A percentile compares a stretch with the other conserved stretches of the same genome.
These are phyloP conservation scores for Seminavis robusta DNA, from an alignment of 108 stramenopile genomes.

Conservation along the genomic window DNA sequence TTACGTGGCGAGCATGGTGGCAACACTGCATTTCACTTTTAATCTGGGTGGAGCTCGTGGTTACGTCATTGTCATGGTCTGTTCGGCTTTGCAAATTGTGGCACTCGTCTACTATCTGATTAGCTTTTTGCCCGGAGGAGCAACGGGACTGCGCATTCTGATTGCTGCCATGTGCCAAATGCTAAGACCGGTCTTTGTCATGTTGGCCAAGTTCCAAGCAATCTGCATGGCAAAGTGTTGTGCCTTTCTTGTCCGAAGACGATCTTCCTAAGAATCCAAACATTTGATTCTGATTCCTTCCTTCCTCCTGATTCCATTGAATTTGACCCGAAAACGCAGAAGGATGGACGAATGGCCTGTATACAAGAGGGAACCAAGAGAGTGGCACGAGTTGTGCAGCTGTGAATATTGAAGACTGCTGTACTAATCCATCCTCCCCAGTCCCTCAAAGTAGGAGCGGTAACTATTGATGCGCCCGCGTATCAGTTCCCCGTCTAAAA, in stretches of 20 bases:
- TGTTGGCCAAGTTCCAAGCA: conserved; percentile 64
- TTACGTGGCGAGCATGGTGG: conserved; percentile 74
- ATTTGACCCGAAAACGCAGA: too few species aligned
- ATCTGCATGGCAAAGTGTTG: conserved; percentile 48
- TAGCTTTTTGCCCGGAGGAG: conserved; percentile 87
- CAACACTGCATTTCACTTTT: conserved; percentile 75
- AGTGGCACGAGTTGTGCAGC: too few species aligned
- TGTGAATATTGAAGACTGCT: too few species aligned
- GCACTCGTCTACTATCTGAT: conserved; percentile 86
- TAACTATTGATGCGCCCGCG: too few species aligned
- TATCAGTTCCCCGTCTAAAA: too few species aligned
- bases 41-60: conserved; percentile 75
- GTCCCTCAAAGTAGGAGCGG: too few species aligned
- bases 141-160: conserved; percentile 68
- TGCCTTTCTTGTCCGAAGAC: not conserved
- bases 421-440: too few species aligned
- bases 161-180: conserved; percentile 61
- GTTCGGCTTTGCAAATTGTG: conserved; percentile 67
- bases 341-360: too few species aligned
- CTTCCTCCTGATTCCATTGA: too few species aligned
- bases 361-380: too few species aligned
- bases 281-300: too few species aligned
- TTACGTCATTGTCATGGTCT: conserved; percentile 64
- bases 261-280: too few species aligned
- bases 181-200: conserved; percentile 66